Evolutionary conservation across 2,329 filamentous ascomycete genomes (phyloP), one percentile per base, ranked within the genome.

Genomic region (Penicillium sclerotigenum): DNA sequence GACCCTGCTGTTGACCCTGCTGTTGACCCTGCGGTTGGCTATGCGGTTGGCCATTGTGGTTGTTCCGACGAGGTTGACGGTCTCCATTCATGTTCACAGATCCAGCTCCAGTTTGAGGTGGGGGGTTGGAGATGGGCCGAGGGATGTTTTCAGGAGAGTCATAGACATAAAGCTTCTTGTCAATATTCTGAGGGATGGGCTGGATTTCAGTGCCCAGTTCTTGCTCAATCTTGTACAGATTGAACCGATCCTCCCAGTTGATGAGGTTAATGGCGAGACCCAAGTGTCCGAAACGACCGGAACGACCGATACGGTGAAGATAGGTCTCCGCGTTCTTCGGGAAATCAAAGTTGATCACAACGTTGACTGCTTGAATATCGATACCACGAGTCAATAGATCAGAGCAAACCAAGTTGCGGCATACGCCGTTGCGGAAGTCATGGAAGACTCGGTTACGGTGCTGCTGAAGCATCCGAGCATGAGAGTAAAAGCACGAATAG

Each of bases 321-420:
- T 99, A 99, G 0, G 94, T 99, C 78, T 99, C 94, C 16, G 94
- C 95, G 69, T 99, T 99, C 80, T 99, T 99, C 52, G 94, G 94
- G 75, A 99, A 99, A 71, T 99, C 94, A 70, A 99, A 99, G 80
- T 99, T 99, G 84, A 99, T 99, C 72, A 99, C 94, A 53, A 99
- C 94, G 68, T 99, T 99, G 71, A 99, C 94, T 52, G 94, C 94
- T 77, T 99, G 94, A 63, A 99, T 99, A 78, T 99, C 94, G 70
- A 99, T 99, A 86, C 94, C 94, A 77, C 94, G 92, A 61, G 94
- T 99, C 62, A 99, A 84, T 37, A 99, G 82, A 78, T 99, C 94
- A 2, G 95, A 99, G 78, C 94, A 99, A 61, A 99, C 94, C 36
- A 99, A 85, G 74, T 99, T 99, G 69, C 94, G 91, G 80, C 93